phyloP scores from a whole-genome alignment of 169 alveolate genomes.

The Cryptosporidium sp. region DNA sequence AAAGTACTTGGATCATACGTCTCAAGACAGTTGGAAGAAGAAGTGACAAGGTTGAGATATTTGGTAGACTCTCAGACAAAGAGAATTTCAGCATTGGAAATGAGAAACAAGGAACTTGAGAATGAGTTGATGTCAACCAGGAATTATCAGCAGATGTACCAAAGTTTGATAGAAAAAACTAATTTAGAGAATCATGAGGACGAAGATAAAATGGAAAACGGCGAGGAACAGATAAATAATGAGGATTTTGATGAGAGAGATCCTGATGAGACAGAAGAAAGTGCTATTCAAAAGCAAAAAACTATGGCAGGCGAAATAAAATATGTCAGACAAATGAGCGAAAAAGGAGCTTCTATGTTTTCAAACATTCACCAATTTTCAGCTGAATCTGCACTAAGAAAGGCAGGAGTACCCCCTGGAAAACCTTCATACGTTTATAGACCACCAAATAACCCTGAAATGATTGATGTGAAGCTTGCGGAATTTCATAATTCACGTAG shows the following conservation, averaged over 20 bases:
- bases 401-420: slow-evolving; percentile 75
- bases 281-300: slow-evolving; percentile 11
- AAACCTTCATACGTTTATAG: slow-evolving; percentile 68
- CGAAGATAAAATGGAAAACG: background rate
- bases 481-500: slow-evolving; percentile 74
- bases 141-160: slow-evolving; percentile 58
- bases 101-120: slow-evolving; percentile 57
- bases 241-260: slow-evolving; percentile 14
- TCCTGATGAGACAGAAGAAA: background rate
- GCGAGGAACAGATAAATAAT: background rate
- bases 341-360: slow-evolving; percentile 29
- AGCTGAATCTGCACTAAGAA: slow-evolving; percentile 73
- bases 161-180: slow-evolving; percentile 31
- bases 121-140: slow-evolving; percentile 22
- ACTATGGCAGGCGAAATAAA: background rate
- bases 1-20: slow-evolving; percentile 70
- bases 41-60: slow-evolving; percentile 55
- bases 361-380: slow-evolving; percentile 71
- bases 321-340: background rate
- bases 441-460: slow-evolving; percentile 51
- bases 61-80: slow-evolving; percentile 66
- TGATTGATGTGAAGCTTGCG: slow-evolving; percentile 50
- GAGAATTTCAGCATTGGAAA: slow-evolving; percentile 46
- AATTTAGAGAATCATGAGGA: background rate
- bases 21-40: slow-evolving; percentile 73